phyloP scores from a whole-genome alignment of 805 yeast species.

The Wickerhamiella allomyrinae region DNA sequence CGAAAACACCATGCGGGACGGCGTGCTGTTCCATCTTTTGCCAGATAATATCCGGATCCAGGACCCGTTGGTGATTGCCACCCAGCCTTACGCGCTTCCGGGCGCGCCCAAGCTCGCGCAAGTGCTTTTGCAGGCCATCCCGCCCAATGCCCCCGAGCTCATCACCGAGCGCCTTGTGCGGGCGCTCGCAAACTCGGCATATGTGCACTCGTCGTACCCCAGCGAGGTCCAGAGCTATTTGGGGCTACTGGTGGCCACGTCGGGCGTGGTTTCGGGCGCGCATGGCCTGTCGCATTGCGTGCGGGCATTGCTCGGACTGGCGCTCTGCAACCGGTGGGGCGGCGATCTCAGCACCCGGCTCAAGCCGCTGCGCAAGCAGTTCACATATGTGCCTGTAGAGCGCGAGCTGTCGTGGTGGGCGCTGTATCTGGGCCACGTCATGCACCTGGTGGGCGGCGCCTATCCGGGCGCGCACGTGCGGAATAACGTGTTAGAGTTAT shows the following conservation, averaged over 20 bases:
- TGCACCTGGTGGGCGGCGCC: constrained; percentile 68
- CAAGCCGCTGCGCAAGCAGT: constrained; percentile 1
- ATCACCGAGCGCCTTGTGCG: constrained; percentile 47
- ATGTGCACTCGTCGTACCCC: constrained; percentile 64
- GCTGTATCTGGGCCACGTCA: constrained; percentile 51
- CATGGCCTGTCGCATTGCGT: constrained; percentile 63
- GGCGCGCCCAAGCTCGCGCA: constrained; percentile 43
- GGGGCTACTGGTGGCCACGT: constrained; percentile 55
- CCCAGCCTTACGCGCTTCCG: constrained; percentile 58
- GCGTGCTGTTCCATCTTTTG: constrained; percentile 48
- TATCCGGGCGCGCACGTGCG: constrained; percentile 70
- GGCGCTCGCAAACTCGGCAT: constrained; percentile 59
- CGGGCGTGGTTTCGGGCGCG: constrained; percentile 62
- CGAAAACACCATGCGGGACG: constrained; percentile 71
- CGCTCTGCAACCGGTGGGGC: constrained; percentile 71
- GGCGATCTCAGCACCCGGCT: constrained; percentile 37
- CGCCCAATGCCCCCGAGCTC: constrained; percentile 44
- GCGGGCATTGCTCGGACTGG: constrained; percentile 57
- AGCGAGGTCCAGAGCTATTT: constrained; percentile 65
- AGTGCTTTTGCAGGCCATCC: constrained; percentile 42
- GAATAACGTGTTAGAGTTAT: constrained; percentile 25
- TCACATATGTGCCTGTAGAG: constrained; percentile 9
- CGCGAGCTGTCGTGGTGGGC: constrained; percentile 51
- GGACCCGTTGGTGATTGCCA: constrained; percentile 57
- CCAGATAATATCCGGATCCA: constrained; percentile 44